Evolutionary conservation across 106 monocot species (phyloP).

Genomic region (Triglochin maritima): DNA sequence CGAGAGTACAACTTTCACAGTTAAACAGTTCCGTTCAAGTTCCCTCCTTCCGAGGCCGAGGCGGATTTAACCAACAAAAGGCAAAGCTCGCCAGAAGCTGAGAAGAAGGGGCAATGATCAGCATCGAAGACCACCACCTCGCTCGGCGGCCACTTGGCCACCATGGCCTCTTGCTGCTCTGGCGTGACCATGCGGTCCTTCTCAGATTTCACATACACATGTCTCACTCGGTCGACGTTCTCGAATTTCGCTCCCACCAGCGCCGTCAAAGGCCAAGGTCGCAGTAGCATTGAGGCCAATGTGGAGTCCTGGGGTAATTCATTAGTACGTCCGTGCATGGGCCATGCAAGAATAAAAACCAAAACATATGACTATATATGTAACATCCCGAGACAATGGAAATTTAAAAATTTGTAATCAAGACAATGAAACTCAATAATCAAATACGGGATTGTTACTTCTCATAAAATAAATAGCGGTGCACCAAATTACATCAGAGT

Average conservation of each 20-base stretch:
- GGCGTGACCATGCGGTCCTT: neutral
- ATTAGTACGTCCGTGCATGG: too few relatives aligned
- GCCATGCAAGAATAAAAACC: too few relatives aligned
- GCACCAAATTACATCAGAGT: too few relatives aligned
- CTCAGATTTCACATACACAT: neutral
- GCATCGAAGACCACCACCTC: slow-evolving; percentile 3
- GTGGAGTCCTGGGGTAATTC: neutral
- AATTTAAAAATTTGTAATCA: too few relatives aligned
- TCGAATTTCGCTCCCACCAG: neutral
- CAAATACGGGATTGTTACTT: too few relatives aligned
- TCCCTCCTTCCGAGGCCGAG: neutral
- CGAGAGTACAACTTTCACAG: too few relatives aligned
- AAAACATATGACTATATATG: too few relatives aligned
- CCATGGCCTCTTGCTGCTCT: slow-evolving; percentile 12
- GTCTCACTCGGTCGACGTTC: slow-evolving; percentile 6
- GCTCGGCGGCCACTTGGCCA: slow-evolving; percentile 6
- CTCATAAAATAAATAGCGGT: too few relatives aligned
- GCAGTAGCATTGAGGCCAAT: slow-evolving; percentile 9
- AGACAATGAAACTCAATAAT: too few relatives aligned
- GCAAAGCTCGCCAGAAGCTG: neutral
- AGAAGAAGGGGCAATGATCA: slow-evolving; percentile 12
- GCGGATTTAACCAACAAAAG: neutral
- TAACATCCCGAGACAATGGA: too few relatives aligned
- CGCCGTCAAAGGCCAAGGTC: slow-evolving; percentile 5
- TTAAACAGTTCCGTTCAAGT: too few relatives aligned